Evolutionary conservation across 2,329 filamentous ascomycete species (phyloP), one percentile per base, ranked within the genome.

Genomic region (Emydomyces testavorans): DNA sequence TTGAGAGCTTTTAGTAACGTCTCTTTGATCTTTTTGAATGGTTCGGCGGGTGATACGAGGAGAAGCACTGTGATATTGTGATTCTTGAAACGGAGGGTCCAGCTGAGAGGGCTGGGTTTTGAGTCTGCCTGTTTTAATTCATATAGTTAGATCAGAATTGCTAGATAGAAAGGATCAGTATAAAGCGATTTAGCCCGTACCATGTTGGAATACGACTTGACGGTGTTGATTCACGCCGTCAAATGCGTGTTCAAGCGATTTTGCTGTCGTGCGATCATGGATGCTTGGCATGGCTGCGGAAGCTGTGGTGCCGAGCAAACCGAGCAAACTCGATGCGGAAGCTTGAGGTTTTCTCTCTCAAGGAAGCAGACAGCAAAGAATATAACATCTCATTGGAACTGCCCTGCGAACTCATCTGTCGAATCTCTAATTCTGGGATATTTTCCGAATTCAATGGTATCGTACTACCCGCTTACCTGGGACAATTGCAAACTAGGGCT

Each of bases 21-120:
- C 15, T 69, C 56, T 49, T 78, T 78, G 50, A 84, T 67, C 1
- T 70, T 64, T 13, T 70, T 65, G 58, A 86, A 77, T 8, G 78
- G 64, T 32, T 74, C 72, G 11, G 74, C 66, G 4, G 78, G 68
- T 32, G 78, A 73, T 38, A 82, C 72, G 52, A 83, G 80, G 50
- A 88, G 71, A 57, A 84, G 77, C 54, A 87, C 71, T 3, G 82
- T 88, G 57, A 80, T 76, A 50, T 78, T 77, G 59, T 82, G 79
- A 61, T 83, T 75, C 64, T 86, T 87, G 67, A 89, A 79, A 51
- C 80, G 75, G 48, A 89, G 68, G 7, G 82, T 85, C 57, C 77
- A 71, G 55, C 75, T 69, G n/a, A 72, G 66, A 37, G 78, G 72
- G 40, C 62, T 37, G 20, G 21, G 8, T 2, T 42, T 42, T 21